phyloP scores from a whole-genome alignment of 768 basidiomycete species.

The Suillus hirtellus region DNA sequence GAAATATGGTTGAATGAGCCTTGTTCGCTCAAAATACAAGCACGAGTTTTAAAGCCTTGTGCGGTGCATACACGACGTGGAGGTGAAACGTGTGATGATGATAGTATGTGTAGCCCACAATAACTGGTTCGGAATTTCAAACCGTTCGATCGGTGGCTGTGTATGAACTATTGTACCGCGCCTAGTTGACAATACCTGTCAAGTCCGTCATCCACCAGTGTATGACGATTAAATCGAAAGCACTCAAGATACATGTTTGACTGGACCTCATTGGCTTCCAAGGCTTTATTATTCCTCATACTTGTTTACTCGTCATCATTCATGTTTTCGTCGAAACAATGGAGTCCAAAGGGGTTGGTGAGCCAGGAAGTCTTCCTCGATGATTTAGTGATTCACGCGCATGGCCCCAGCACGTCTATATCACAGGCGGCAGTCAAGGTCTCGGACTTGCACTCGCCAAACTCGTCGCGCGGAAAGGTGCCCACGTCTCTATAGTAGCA shows the following conservation, averaged over 20 bases:
- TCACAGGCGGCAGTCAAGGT: slow-evolving; percentile 84
- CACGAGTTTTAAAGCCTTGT: not conserved
- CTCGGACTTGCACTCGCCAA: slow-evolving; percentile 76
- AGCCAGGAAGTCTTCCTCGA: not conserved
- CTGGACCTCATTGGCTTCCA: slow-evolving; percentile 6
- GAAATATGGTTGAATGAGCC: slow-evolving; percentile 6
- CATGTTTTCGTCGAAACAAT: slow-evolving; percentile 28
- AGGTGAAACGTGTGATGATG: slow-evolving; percentile 8
- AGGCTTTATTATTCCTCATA: not conserved
- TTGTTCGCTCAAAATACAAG: not conserved
- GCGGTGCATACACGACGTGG: slow-evolving; percentile 3
- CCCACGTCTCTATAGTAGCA: slow-evolving; percentile 85
- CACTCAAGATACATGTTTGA: not conserved
- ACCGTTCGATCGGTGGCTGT: not conserved
- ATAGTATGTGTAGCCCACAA: not conserved
- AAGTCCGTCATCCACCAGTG: no score
- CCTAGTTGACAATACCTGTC: no score
- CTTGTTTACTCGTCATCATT: slow-evolving; percentile 12
- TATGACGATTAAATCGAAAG: not conserved
- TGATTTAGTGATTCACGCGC: not conserved
- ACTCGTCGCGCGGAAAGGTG: slow-evolving; percentile 65
- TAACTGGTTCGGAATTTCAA: not conserved
- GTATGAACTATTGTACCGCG: not conserved
- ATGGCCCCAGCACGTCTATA: slow-evolving; percentile 68
- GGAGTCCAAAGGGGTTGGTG: slow-evolving; percentile 25